Evolutionary conservation across 805 yeast species (phyloP).

Genomic region (Saccharomycopsis schoenii): DNA sequence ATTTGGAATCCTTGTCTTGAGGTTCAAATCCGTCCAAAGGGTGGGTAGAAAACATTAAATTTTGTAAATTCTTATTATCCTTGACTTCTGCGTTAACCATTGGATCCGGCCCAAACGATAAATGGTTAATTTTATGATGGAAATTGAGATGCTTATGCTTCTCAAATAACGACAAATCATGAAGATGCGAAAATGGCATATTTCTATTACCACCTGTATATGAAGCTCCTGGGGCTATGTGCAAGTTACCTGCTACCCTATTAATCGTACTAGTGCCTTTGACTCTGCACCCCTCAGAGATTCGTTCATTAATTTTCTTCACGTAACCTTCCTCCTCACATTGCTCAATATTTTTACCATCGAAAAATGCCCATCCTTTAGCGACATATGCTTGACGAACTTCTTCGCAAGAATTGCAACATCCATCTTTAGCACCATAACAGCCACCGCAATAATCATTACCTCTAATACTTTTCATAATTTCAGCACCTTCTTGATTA

Average conservation of each 20-base stretch:
- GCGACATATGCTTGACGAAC: slow-evolving; percentile 72
- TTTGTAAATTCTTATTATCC: slow-evolving; percentile 3
- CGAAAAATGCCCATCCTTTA: slow-evolving; percentile 80
- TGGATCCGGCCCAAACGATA: slow-evolving; percentile 70
- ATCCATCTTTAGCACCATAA: slow-evolving; percentile 65
- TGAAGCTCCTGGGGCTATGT: slow-evolving; percentile 93
- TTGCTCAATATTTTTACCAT: slow-evolving; percentile 79
- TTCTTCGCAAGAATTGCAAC: slow-evolving; percentile 81
- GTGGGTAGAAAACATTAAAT: slow-evolving; percentile 34
- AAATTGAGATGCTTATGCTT: slow-evolving; percentile 54
- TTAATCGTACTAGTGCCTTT: slow-evolving; percentile 71
- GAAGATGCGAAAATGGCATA: slow-evolving; percentile 42
- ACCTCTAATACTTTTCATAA: slow-evolving; percentile 15
- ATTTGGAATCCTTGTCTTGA: slow-evolving; percentile 36
- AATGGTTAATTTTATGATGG: slow-evolving; percentile 67
- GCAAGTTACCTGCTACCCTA: slow-evolving; percentile 83
- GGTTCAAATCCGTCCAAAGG: slow-evolving; percentile 52
- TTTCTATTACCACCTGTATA: slow-evolving; percentile 38
- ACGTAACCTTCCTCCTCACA: slow-evolving; percentile 89
- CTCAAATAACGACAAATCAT: slow-evolving; percentile 70
- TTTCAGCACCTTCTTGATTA: slow-evolving; percentile 18
- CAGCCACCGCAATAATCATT: slow-evolving; percentile 75
- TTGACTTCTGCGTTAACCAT: slow-evolving; percentile 21
- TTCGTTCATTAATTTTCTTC: slow-evolving; percentile 41
- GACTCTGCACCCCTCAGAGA: slow-evolving; percentile 82